A percentile compares a stretch with the other conserved stretches of the same genome.
phyloP scores from a whole-genome alignment of 169 alveolate species.

The Plasmodium vivax region DNA sequence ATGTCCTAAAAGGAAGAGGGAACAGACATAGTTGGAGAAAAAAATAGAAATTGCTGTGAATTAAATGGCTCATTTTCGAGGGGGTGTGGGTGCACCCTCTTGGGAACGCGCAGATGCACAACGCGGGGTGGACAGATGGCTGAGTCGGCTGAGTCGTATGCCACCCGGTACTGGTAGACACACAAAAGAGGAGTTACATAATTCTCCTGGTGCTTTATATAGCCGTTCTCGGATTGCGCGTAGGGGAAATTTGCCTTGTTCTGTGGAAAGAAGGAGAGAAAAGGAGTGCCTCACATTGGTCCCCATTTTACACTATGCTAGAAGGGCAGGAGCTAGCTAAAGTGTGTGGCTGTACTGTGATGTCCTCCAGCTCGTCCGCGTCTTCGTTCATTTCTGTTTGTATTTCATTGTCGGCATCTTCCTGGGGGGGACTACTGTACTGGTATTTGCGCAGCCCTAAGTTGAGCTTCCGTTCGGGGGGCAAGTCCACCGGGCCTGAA shows the following conservation, averaged over 20 bases:
- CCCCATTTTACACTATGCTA: neutral
- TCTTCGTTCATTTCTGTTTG: slow-evolving; percentile 44
- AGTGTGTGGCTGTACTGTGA: slow-evolving; percentile 20
- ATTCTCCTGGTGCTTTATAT: neutral
- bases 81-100: neutral
- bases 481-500: slow-evolving; percentile 64
- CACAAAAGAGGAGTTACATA: slow-evolving; percentile 16
- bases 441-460: slow-evolving; percentile 48
- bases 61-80: neutral
- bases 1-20: slow-evolving; percentile 13
- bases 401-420: neutral
- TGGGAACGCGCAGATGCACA: neutral
- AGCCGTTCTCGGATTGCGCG: slow-evolving; percentile 14
- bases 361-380: slow-evolving; percentile 20
- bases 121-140: neutral
- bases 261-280: neutral
- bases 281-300: neutral
- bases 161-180: neutral
- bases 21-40: neutral
- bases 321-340: neutral
- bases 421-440: neutral
- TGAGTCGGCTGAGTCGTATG: neutral
- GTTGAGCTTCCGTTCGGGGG: slow-evolving; percentile 18
- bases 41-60: neutral
- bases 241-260: slow-evolving; percentile 23